Evolutionary conservation across 192 early-diverging fungal species (phyloP).

Genomic region (Rhizoclosmatium sp.): DNA sequence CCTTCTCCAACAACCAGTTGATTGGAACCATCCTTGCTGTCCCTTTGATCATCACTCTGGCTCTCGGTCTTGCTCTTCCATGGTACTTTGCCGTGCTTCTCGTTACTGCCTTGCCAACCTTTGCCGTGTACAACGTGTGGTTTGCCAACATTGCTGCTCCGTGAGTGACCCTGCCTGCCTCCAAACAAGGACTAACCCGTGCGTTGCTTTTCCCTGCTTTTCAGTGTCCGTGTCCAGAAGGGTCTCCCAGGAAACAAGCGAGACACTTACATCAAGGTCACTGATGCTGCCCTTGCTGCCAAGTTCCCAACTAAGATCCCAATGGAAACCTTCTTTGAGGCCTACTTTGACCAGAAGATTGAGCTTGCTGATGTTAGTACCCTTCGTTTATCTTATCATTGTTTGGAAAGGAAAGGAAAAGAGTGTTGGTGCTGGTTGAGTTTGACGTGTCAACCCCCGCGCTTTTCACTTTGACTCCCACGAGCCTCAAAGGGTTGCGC

Average conservation of each 20-base stretch:
- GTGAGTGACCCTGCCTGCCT: too few relatives aligned
- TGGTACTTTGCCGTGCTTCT: conserved; percentile 66
- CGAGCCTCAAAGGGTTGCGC: too few relatives aligned
- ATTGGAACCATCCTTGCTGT: conserved; percentile 65
- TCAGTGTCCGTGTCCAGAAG: conserved; percentile 59
- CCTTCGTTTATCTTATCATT: background rate
- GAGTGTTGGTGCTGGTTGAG: background rate
- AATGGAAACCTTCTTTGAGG: conserved; percentile 97
- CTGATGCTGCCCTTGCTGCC: conserved; percentile 77
- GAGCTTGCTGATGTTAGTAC: conserved; percentile 69
- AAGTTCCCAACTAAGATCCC: conserved; percentile 90
- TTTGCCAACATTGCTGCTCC: conserved; percentile 72
- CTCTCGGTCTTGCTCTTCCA: conserved; percentile 68
- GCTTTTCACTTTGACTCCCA: too few relatives aligned
- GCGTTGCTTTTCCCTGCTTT: too few relatives aligned
- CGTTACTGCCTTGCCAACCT: conserved; percentile 73
- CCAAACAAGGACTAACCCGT: too few relatives aligned
- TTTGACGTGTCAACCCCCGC: too few relatives aligned
- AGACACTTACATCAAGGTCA: conserved; percentile 90
- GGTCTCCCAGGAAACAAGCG: conserved; percentile 79
- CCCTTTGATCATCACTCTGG: conserved; percentile 71
- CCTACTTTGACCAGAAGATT: conserved; percentile 95
- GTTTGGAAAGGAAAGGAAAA: background rate
- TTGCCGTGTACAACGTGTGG: conserved; percentile 73
- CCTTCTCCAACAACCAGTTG: conserved; percentile 80